phyloP scores from a whole-genome alignment of 257 asterid genomes.

The Ehretia macrophylla region DNA sequence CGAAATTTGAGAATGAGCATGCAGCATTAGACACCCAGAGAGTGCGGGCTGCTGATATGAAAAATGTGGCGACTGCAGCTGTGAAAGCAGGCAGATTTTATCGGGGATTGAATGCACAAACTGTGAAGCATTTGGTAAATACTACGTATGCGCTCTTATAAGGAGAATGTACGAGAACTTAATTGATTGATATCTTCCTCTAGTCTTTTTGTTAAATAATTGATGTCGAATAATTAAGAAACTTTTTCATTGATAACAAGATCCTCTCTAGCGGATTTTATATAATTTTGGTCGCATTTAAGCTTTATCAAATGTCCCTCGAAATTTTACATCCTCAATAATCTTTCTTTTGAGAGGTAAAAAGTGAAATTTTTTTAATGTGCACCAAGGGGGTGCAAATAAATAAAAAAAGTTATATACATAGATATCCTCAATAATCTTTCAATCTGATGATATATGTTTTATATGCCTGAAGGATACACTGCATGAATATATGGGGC shows the following conservation, averaged over 20 bases:
- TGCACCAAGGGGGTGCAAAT: no score
- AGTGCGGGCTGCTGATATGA: constrained; percentile 75
- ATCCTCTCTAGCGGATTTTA: not conserved
- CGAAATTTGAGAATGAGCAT: constrained; percentile 83
- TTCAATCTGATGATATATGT: not conserved
- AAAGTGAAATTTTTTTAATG: no score
- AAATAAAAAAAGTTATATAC: no score
- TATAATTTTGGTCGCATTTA: not conserved
- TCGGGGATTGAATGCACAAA: constrained; percentile 70
- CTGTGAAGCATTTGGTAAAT: constrained; percentile 79
- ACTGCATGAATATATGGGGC: constrained; percentile 81
- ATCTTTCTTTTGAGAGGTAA: no score
- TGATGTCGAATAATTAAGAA: no score
- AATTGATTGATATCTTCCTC: not conserved
- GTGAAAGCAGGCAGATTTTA: constrained; percentile 84
- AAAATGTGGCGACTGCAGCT: constrained; percentile 76
- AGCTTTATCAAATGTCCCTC: not conserved
- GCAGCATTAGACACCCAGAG: constrained; percentile 58
- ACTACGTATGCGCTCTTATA: constrained; percentile 7
- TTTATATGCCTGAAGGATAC: constrained; percentile 51
- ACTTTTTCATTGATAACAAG: no score
- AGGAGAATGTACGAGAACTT: constrained; percentile 2
- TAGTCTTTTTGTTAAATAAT: no score
- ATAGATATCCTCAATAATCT: no score
- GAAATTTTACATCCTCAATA: not conserved